Conservation (phyloP, 164 flowering plant genomes). For the Taxillus chinensis region DNA sequence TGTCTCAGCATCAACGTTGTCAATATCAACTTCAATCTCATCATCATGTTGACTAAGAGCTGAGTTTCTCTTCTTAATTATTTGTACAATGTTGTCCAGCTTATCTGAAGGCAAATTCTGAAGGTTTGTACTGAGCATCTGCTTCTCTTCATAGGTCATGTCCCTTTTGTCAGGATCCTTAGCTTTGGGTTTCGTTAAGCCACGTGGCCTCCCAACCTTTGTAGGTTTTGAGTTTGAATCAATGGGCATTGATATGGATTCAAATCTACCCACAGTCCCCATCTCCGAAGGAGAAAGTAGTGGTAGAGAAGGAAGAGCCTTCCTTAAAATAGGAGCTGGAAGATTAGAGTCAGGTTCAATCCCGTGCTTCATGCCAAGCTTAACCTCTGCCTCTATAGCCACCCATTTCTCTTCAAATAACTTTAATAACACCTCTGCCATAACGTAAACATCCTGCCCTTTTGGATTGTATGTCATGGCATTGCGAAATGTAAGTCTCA, state of each 20-base stretch:
- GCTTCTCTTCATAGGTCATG: conserved; percentile 86
- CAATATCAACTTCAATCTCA: conserved; percentile 89
- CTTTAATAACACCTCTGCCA: conserved; percentile 53
- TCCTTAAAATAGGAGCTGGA: conserved; percentile 29
- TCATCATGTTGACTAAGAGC: conserved; percentile 61
- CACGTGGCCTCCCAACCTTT: conserved; percentile 17
- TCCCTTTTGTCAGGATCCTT: conserved; percentile 51
- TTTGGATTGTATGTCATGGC: conserved; percentile 83
- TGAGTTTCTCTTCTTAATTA: conserved; percentile 68
- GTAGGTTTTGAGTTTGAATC: conserved; percentile 24
- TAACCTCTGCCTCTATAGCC: conserved; percentile 29
- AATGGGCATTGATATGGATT: conserved; percentile 22
- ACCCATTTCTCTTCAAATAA: conserved; percentile 62
- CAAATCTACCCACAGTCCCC: conserved; percentile 35
- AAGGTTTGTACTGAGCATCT: conserved; percentile 53
- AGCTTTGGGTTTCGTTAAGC: conserved; percentile 27
- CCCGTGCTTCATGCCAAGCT: conserved; percentile 18
- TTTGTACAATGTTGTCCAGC: conserved; percentile 64
- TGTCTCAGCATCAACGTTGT: conserved; percentile 71
- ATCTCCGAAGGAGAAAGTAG: conserved; percentile 13
- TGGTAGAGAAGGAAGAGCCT: conserved; percentile 14
- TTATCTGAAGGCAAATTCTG: conserved; percentile 70
- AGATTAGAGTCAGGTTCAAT: conserved; percentile 20
- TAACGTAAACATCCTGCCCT: conserved; percentile 68
- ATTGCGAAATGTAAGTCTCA: conserved; percentile 67